These are phyloP conservation scores for Aspergillus phoenicis DNA, from an alignment of 2,329 filamentous ascomycete genomes.

Conservation along the genomic window DNA sequence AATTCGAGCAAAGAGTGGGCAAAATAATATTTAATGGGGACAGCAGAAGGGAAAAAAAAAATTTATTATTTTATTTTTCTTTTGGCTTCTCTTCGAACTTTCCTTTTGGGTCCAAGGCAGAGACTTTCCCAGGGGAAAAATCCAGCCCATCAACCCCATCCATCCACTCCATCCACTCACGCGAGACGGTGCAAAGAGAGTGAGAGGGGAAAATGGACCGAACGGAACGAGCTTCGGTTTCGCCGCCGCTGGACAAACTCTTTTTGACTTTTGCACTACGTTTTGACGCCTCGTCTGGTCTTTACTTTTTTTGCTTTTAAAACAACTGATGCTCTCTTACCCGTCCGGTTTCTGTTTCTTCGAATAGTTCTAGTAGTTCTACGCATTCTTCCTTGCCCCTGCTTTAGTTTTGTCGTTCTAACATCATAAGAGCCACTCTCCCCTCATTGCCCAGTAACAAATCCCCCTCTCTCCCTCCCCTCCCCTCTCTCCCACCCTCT, in stretches of 20 bases:
- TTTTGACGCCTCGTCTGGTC: not conserved
- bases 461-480: no score
- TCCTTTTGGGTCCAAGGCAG: slow-evolving; percentile 7
- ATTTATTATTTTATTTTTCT: slow-evolving; percentile 21
- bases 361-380: not conserved
- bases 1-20: not conserved
- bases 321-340: not conserved
- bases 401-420: no score
- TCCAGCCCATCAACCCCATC: slow-evolving; percentile 2
- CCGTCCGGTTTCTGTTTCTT: not conserved
- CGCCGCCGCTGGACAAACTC: not conserved
- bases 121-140: slow-evolving; percentile 7
- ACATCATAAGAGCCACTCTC: no score
- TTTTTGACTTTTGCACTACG: no score
- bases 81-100: slow-evolving; percentile 15
- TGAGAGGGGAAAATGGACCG: not conserved
- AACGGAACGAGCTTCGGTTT: not conserved
- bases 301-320: not conserved
- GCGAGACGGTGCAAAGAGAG: not conserved
- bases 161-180: not conserved
- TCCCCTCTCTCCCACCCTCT: no score
- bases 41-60: slow-evolving; percentile 12
- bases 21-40: not conserved
- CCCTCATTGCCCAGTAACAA: no score
- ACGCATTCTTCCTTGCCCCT: not conserved